These are phyloP conservation scores for Nicotiana tabacum DNA, from an alignment of 257 asterid genomes.

Conservation along the genomic window DNA sequence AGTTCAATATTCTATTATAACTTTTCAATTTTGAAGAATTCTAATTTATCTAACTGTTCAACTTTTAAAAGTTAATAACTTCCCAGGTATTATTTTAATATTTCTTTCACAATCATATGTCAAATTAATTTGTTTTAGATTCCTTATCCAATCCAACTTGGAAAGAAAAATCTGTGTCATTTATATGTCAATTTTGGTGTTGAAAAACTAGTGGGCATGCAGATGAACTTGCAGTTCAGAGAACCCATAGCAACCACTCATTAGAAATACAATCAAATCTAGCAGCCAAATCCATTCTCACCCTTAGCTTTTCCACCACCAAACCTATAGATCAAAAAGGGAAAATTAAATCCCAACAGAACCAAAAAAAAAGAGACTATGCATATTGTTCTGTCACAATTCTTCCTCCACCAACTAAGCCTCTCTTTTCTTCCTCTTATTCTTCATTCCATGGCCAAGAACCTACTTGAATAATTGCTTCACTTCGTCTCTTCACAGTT, in stretches of 20 bases:
- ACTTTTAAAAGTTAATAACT: neutral
- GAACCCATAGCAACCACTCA: constrained; percentile 40
- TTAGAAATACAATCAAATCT: constrained; percentile 27
- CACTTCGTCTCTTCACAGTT: constrained; percentile 8
- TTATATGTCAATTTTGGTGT: neutral
- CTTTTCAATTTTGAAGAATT: no score
- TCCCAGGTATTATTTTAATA: neutral
- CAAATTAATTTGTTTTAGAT: neutral
- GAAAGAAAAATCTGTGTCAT: neutral
- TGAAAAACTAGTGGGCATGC: constrained; percentile 19
- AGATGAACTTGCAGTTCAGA: constrained; percentile 5
- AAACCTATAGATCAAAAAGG: neutral
- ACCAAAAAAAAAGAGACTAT: neutral
- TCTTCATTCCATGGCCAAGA: constrained; percentile 45
- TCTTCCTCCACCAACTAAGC: constrained; percentile 14
- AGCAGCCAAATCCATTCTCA: constrained; percentile 32
- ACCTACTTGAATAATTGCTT: constrained; percentile 35
- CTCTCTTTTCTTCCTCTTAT: constrained; percentile 16
- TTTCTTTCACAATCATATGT: neutral
- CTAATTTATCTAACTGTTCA: no score
- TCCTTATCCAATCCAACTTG: neutral
- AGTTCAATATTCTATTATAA: no score
- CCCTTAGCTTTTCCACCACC: constrained; percentile 21
- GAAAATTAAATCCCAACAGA: neutral
- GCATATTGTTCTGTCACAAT: constrained; percentile 5